Base-by-base conservation (phyloP, 352 stramenopile species). In the Pythium volutum region DNA sequence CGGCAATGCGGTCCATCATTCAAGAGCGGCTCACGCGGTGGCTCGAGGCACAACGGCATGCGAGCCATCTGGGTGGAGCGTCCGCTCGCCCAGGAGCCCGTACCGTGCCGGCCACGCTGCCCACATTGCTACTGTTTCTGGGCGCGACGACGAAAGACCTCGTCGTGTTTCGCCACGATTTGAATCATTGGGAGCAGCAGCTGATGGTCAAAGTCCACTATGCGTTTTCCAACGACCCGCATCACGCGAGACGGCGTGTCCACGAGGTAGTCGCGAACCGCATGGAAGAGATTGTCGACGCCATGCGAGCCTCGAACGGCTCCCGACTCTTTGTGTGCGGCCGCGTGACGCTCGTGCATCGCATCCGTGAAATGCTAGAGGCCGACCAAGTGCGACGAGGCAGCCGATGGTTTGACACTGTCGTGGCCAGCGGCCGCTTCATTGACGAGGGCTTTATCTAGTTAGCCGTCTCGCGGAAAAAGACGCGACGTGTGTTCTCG, bases 401-500 rank as follows among this genome's bases (percentile, higher is more conserved):
- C 22, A 43, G 26, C 29, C 47, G 47, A 18, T 66, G 59, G 59
- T 66, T 66, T 41, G 59, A 66, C 26, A 18, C 41, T 3, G 14
- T 66, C 39, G 36, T 54, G 15, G 38, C 49, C 3, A 55, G 59
- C 16, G 51, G 50, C 15, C 51, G 50, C 10, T 66, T 42, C 60
- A 70, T 70, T 61, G 63, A 70, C 8, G 63, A 70, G 22, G 50
- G 39, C n/a, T 62, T 56, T 31, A 56, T 54, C 41, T 62, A 55
- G 25, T 4, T 1, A 18, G 9, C 16, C 7, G 0, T 12, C n/a
- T 7, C 34, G 26, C n/a, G 61, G 51, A 93, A 95, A 46, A 95
- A 95, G 1, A 93, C 79, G 9, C 70, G 71, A 9, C 69, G 57
- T 11, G 84, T 89, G 59, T 92, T 93, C 20, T 76, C 71, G 49